Base-by-base conservation (phyloP, 176 grass and related monocot species). In the Triticum urartu region DNA sequence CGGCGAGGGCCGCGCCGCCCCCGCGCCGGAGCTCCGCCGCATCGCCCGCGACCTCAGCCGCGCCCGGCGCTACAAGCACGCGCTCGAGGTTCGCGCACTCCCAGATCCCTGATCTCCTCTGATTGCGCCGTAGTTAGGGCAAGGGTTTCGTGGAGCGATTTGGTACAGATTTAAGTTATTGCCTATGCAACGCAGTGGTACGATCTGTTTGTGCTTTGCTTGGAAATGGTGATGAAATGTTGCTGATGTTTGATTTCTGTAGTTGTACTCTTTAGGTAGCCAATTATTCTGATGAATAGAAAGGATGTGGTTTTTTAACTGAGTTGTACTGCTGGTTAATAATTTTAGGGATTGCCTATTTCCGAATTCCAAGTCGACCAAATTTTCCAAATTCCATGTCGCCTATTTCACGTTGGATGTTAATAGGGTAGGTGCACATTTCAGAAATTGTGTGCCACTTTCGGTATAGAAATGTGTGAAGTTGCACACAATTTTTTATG, bases 41-140 rank as follows among this genome's bases (percentile, higher is more conserved):
- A 90, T 94, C 72, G 85, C 92, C 75, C 86, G 88, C 61, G 93
- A 92, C 11, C 92, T 98, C 74, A 90, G 67, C 72, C 86, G 84
- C 80, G 87, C 67, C 30, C 83, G 88, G 52, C 93, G 92, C 25
- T 98, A 50, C 81, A 95, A 98, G 86, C 93, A 98, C 82, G 93
- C 95, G 8, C 93, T 98, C 14, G 95, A 95, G 93, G 95, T 97
- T 79, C 17, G 83, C 56, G 25, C 40, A 39, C 54, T 25, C 10
- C 12, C 79, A 64, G 63, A 40, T 5, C 54, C 56, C 13, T 64
- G 15, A 30, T 11, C 66, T 18, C 18, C 58, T 67, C 43, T 54
- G n/a, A 34, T 40, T 64, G 26, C 64, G 36, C 1, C 36, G 8
- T 11, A 5, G 13, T 10, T n/a, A 17, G 60, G 21, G 59, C 15